Evolutionary conservation across 2,329 filamentous ascomycete species (phyloP), one percentile per base, ranked within the genome.

Genomic region (Phyllosticta citrichinensis): DNA sequence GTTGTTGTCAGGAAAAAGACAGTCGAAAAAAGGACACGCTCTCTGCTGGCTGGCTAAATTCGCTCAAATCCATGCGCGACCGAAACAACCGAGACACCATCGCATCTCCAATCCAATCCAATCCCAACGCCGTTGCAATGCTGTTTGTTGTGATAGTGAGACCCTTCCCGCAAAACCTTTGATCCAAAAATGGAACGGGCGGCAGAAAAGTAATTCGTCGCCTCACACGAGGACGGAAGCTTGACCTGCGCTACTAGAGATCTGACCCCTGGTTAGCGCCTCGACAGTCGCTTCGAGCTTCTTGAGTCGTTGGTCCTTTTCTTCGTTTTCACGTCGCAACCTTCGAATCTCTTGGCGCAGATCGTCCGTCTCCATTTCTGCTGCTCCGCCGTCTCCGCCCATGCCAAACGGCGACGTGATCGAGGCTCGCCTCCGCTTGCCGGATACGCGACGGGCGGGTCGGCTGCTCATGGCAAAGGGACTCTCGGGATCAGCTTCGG

Each of bases 311-410:
- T 68, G 64, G 56, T 76, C 75, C 63, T 77, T 76, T 63, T 75
- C 71, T 30, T 74, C 71, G 62, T 74, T 75, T 62, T 77, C 73
- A 11, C 66, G 66, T 33, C 73, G 69, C 22, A 80, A 67, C 22
- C 74, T 68, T 68, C 74, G 75, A 56, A 77, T 65, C 64, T 78
- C 73, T 8, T 66, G 65, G 60, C 72, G 69, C 22, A 77, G 67
- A 50, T 71, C 66, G 12, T 69, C 68, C 9, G 64, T 53, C 6
- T 74, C 71, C 25, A 60, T 57, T 19, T 71, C 69, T 24, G 68
- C 68, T 53, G 64, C 66, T 14, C 65, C 65, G 9, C 62, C 62
- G 22, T 66, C 64, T 10, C 51, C 54, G 52, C 54, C 55, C 3
- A 40, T 52, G 35, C 58, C 53, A 14, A 64, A 64, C 22, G 68